phyloP scores from a whole-genome alignment of 78 protist species.

The Cavenderia fasciculata region DNA sequence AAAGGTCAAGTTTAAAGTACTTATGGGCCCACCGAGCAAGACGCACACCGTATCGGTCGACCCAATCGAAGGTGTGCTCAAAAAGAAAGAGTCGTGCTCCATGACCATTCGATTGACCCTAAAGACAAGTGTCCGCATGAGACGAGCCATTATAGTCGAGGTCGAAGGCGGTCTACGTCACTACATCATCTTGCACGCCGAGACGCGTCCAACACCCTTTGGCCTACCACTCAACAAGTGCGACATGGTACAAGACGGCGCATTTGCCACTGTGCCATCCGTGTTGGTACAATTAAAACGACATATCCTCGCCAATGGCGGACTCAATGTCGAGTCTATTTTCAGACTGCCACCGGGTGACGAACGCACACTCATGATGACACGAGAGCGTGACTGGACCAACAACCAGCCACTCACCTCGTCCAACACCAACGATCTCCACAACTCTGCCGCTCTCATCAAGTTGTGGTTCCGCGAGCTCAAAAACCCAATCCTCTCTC shows the following conservation, averaged over 20 bases:
- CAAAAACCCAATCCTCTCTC: not conserved
- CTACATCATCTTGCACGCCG: slow-evolving; percentile 19
- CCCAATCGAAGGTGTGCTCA: not conserved
- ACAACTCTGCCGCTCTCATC: slow-evolving; percentile 26
- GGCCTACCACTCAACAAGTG: slow-evolving; percentile 23
- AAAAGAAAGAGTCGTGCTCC: slow-evolving; percentile 12
- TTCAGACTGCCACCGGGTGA: slow-evolving; percentile 9
- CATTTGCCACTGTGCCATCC: not conserved
- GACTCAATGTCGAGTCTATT: slow-evolving; percentile 5
- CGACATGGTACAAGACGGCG: slow-evolving; percentile 8
- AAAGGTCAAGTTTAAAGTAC: slow-evolving; percentile 14
- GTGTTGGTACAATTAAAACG: slow-evolving; percentile 10
- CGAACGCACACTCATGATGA: not conserved
- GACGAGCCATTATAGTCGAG: slow-evolving; percentile 28
- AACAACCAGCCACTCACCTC: not conserved
- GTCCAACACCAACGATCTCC: not conserved
- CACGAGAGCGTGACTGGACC: not conserved
- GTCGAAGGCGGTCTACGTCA: slow-evolving; percentile 29
- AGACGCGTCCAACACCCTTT: slow-evolving; percentile 27
- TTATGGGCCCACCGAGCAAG: slow-evolving; percentile 17
- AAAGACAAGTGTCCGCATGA: slow-evolving; percentile 5
- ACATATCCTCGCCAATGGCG: not conserved
- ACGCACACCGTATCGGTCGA: not conserved
- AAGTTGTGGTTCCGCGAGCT: slow-evolving; percentile 36
- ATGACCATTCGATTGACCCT: not conserved